Evolutionary conservation across 1,139 yeast species (phyloP).

Genomic region (Kodamaea suecica): DNA sequence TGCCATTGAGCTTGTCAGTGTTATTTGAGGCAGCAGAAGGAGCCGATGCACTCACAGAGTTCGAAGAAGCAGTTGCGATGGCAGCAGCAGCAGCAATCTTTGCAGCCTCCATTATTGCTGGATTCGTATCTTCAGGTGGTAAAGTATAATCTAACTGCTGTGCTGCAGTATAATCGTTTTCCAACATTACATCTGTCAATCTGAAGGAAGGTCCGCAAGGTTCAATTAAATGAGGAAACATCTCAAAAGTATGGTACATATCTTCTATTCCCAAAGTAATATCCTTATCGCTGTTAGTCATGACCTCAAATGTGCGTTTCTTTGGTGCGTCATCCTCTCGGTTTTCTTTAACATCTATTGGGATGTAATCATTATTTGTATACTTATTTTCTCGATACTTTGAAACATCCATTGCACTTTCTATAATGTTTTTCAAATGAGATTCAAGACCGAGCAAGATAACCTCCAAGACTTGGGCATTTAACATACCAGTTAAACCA

Average conservation of each 20-base stretch:
- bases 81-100: not conserved
- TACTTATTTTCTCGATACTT: slow-evolving; percentile 57
- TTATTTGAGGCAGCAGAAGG: slow-evolving; percentile 2
- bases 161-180: slow-evolving; percentile 52
- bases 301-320: slow-evolving; percentile 21
- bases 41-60: not conserved
- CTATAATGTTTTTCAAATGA: slow-evolving; percentile 71
- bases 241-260: slow-evolving; percentile 57
- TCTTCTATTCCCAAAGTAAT: slow-evolving; percentile 62
- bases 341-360: slow-evolving; percentile 16
- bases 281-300: slow-evolving; percentile 17
- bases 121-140: slow-evolving; percentile 30
- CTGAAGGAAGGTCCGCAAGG: slow-evolving; percentile 60
- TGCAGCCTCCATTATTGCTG: slow-evolving; percentile 3
- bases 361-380: slow-evolving; percentile 40
- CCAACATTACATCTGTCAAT: slow-evolving; percentile 49
- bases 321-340: slow-evolving; percentile 7
- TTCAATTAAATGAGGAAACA: slow-evolving; percentile 66
- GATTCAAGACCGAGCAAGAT: slow-evolving; percentile 74
- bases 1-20: slow-evolving; percentile 10
- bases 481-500: slow-evolving; percentile 82
- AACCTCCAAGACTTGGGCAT: slow-evolving; percentile 72
- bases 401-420: slow-evolving; percentile 70
- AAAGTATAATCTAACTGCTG: slow-evolving; percentile 42
- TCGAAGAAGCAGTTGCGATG: no score